A percentile compares a stretch with the other conserved stretches of the same genome.
Conservation (phyloP, 148 eudicot genomes). For the Arctostaphylos glauca region DNA sequence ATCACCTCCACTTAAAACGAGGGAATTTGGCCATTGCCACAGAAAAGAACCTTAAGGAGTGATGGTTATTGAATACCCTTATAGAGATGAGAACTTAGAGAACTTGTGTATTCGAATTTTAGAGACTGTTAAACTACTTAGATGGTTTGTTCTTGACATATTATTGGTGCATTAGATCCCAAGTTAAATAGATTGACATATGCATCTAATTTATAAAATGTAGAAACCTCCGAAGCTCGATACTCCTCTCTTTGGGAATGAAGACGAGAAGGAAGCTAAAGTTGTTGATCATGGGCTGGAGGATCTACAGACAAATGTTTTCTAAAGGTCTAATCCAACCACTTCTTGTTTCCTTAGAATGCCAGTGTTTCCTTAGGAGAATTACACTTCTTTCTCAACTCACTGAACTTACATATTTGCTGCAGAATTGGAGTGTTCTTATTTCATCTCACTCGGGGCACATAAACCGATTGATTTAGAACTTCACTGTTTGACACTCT, state of each 20-base stretch:
- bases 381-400: not conserved
- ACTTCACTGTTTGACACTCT: not conserved
- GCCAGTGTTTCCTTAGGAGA: not conserved
- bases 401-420: not conserved
- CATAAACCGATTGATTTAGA: not conserved
- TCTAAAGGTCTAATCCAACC: slow-evolving; percentile 38
- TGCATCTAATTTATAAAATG: not conserved
- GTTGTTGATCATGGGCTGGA: slow-evolving; percentile 57
- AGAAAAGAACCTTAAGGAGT: not conserved
- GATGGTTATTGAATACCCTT: not conserved
- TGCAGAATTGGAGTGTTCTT: not conserved
- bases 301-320: slow-evolving; percentile 80
- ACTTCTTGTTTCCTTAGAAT: not conserved
- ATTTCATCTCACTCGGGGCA: not conserved
- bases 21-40: not conserved
- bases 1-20: not conserved
- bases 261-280: slow-evolving; percentile 44
- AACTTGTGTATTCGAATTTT: not conserved
- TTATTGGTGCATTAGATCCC: not conserved
- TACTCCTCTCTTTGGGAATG: slow-evolving; percentile 41
- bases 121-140: not conserved
- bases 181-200: not conserved
- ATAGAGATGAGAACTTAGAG: not conserved
- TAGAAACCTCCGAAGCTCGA: slow-evolving; percentile 84
- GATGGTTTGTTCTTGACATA: not conserved